Evolutionary conservation across 371 early-diverging fungal genomes (phyloP).

Genomic region (Dipsacomyces acuminosporus): DNA sequence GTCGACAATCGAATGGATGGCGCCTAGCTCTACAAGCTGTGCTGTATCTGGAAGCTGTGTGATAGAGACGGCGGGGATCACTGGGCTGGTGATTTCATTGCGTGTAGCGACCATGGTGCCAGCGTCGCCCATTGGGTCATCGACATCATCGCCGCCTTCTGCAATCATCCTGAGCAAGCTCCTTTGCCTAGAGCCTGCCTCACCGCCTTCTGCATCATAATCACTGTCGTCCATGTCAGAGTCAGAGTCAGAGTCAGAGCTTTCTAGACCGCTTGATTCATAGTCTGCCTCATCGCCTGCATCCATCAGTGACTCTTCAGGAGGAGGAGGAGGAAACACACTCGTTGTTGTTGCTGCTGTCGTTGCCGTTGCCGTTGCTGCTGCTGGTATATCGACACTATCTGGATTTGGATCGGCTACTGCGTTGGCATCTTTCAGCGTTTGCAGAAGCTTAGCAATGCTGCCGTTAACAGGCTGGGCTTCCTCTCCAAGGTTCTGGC

Average conservation of each 20-base stretch:
- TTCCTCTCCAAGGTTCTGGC: neutral
- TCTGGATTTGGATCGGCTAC: neutral
- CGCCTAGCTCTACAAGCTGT: constrained; percentile 58
- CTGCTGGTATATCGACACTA: too few relatives aligned
- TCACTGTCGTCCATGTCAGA: constrained; percentile 33
- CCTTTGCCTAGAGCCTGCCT: constrained; percentile 38
- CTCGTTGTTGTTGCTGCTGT: too few relatives aligned
- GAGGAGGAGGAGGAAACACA: too few relatives aligned
- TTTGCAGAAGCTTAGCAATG: constrained; percentile 13
- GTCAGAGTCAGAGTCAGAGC: constrained; percentile 33
- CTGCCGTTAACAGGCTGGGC: neutral
- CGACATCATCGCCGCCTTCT: constrained; percentile 19
- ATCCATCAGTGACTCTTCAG: neutral
- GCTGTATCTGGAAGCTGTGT: constrained; percentile 54
- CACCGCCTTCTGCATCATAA: constrained; percentile 11
- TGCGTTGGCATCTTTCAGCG: constrained; percentile 10
- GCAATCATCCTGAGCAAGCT: constrained; percentile 22
- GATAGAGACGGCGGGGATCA: constrained; percentile 40
- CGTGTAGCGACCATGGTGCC: constrained; percentile 30
- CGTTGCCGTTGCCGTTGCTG: too few relatives aligned
- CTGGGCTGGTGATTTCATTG: constrained; percentile 63
- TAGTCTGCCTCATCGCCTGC: neutral
- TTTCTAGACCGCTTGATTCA: constrained; percentile 8
- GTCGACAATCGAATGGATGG: constrained; percentile 65
- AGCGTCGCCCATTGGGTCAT: constrained; percentile 27